A percentile compares a stretch with the other conserved stretches of the same genome.
Evolutionary conservation across 345 rosid genomes (phyloP).

Genomic region (Hevea brasiliensis): DNA sequence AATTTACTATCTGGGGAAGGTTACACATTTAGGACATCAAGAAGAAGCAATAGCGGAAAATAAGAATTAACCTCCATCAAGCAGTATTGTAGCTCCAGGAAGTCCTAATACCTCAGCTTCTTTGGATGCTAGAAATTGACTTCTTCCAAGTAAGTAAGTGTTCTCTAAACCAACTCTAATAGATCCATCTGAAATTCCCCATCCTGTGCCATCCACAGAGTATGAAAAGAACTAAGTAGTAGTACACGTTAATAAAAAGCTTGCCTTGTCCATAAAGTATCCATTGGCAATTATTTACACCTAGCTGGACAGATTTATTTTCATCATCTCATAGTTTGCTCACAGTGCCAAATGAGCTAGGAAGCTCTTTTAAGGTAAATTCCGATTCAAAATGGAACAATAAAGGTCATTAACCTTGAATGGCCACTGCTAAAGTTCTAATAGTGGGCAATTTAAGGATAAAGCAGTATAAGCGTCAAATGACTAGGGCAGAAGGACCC

Average conservation of each 20-base stretch:
- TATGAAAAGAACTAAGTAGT: conserved; percentile 7
- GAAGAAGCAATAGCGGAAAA: background rate
- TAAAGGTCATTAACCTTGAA: background rate
- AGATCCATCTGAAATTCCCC: conserved; percentile 64
- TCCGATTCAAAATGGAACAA: background rate
- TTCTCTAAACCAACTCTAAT: conserved; percentile 69
- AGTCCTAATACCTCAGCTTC: conserved; percentile 65
- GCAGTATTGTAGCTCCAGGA: conserved; percentile 62
- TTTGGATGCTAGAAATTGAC: conserved; percentile 60
- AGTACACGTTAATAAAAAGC: conserved; percentile 1
- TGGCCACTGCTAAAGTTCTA: too few relatives aligned
- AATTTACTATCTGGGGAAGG: background rate
- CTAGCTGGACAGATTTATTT: background rate
- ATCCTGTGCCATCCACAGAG: conserved; percentile 47
- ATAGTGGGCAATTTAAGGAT: background rate
- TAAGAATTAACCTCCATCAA: conserved; percentile 78
- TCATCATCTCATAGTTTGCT: background rate
- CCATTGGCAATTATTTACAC: background rate
- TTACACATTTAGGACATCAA: background rate
- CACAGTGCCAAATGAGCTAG: background rate
- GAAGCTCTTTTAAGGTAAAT: background rate
- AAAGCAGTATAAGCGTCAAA: background rate
- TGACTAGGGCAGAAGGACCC: background rate
- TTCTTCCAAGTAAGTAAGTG: conserved; percentile 77
- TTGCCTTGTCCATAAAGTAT: conserved; percentile 3